Conservation (phyloP, 108 stramenopile species). For the Skeletonema grethae region DNA sequence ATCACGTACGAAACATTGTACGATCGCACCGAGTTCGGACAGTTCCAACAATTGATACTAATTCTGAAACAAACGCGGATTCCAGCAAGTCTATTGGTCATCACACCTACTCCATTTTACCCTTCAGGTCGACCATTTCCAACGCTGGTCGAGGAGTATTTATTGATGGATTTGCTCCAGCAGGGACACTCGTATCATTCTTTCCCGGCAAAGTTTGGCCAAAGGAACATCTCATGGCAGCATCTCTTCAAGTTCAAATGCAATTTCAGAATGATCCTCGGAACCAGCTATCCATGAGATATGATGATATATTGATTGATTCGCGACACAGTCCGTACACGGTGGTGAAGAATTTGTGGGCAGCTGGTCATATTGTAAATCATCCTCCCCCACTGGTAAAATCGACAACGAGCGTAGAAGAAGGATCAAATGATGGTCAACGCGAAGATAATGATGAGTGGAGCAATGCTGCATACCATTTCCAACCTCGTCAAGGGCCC, state of each 20-base stretch:
- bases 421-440: not conserved
- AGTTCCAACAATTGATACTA: constrained; percentile 15
- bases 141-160: constrained; percentile 82
- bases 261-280: constrained; percentile 65
- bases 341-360: constrained; percentile 75
- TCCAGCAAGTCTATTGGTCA: not conserved
- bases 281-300: constrained; percentile 74
- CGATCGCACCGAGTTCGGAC: constrained; percentile 60
- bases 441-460: constrained; percentile 1
- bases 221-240: constrained; percentile 60
- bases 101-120: constrained; percentile 44
- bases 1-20: constrained; percentile 72
- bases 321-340: constrained; percentile 78
- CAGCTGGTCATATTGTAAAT: constrained; percentile 82
- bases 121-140: constrained; percentile 71
- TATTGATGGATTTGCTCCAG: constrained; percentile 78
- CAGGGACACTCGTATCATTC: constrained; percentile 79
- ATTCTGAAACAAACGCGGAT: constrained; percentile 1
- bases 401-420: constrained; percentile 6
- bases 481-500: constrained; percentile 23
- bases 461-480: not conserved
- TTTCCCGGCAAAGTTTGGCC: constrained; percentile 84
- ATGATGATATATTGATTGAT: constrained; percentile 84
- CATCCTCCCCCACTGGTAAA: constrained; percentile 59
- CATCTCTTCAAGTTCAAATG: constrained; percentile 52